Conservation (phyloP, 306 rosid genomes). For the Cicer cuneatum region DNA sequence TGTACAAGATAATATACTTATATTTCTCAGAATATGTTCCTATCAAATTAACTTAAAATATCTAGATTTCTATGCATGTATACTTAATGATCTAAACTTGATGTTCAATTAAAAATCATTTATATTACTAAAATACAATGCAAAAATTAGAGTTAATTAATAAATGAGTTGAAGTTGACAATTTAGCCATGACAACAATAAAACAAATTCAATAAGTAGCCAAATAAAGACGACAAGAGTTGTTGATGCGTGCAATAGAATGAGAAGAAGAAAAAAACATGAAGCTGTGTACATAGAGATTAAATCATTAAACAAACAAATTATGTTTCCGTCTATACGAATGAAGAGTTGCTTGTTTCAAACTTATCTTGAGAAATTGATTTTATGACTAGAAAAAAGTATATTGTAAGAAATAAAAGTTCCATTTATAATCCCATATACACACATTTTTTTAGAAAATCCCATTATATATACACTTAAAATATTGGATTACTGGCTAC, state of each 20-base stretch:
- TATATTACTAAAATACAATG: not conserved
- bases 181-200: constrained; percentile 1
- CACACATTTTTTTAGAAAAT: no score
- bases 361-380: not conserved
- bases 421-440: not conserved
- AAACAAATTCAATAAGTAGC: not conserved
- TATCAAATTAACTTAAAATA: not conserved
- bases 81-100: not conserved
- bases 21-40: not conserved
- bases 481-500: no score
- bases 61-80: not conserved
- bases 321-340: not conserved
- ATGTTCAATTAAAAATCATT: not conserved
- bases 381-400: not conserved
- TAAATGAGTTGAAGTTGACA: not conserved
- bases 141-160: no score
- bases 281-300: not conserved
- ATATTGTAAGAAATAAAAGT: not conserved
- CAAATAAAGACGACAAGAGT: not conserved
- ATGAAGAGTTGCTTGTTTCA: not conserved
- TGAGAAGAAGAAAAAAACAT: not conserved
- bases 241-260: not conserved
- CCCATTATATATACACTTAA: no score
- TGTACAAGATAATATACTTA: not conserved
- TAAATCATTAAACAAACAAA: not conserved